Evolutionary conservation across 1,284 basidiomycete genomes (phyloP), one percentile per base, ranked within the genome.

Genomic region (Moniliophthora roreri): DNA sequence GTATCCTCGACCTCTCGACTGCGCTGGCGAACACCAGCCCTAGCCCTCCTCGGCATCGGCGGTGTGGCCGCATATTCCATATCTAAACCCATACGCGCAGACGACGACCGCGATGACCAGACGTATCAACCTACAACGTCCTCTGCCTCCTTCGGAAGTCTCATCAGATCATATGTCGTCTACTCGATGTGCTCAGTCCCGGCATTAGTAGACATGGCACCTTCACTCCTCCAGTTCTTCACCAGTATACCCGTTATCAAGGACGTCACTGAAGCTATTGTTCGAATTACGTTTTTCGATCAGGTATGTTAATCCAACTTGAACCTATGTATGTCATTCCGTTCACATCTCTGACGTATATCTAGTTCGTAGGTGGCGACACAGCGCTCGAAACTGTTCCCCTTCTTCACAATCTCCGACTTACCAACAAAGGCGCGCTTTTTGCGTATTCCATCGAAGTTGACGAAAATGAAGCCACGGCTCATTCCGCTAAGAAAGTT

Each of bases 371-470:
- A 5, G 92, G 93, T 1, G 93, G 90, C 3, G 93, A 96, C 56
- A 87, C 88, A 0, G 87, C 88, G 0, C 77, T 81, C 32, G 85
- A 80, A 38, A 84, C 85, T 11, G 61, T 91, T 7, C 84, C 87
- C 1, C 65, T 89, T 2, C 79, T 96, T 44, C 74, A 77, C 38
- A 65, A 70, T 15, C 74, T 96, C 32, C 80, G 91, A 21, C 65
- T 69, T 9, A 78, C 81, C 58, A 87, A 89, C 61, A 88, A 87
- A 56, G 94, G 92, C 4, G 77, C 81, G n/a, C 73, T 96, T 15
- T 83, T 97, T 59, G 87, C 82, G 34, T 95, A 95, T 70, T 90
- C 86, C 42, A 91, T 93, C 23, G 93, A 95, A 69, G 91, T 91
- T 9, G 83, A 91, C 58, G 80, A 85, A 60, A 71, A 73, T 8